A percentile compares a stretch with the other conserved stretches of the same genome.
phyloP scores from a whole-genome alignment of 305 asterid genomes.

The Andrographis paniculata region DNA sequence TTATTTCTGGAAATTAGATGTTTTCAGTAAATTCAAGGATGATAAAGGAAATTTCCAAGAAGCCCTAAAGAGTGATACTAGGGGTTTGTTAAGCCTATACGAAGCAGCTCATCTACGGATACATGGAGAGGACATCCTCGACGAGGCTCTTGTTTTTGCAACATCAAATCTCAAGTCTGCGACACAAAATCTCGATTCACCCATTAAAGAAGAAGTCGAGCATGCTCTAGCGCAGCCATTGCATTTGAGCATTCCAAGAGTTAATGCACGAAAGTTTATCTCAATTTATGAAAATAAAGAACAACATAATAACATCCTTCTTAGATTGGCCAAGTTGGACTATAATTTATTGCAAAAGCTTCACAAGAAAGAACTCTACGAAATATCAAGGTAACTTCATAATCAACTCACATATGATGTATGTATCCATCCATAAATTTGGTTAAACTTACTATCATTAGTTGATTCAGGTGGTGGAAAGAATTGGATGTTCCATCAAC shows the following conservation, averaged over 20 bases:
- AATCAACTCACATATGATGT: neutral
- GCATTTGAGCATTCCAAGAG: conserved; percentile 22
- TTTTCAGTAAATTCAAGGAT: conserved; percentile 20
- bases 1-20: conserved; percentile 5
- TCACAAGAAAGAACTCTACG: conserved; percentile 21
- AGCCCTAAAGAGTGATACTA: conserved; percentile 11
- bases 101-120: conserved; percentile 25
- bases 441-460: neutral
- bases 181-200: neutral
- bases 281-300: conserved; percentile 20
- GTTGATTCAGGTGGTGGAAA: conserved; percentile 28
- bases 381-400: conserved; percentile 19
- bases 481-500: conserved; percentile 19
- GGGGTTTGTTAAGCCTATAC: conserved; percentile 24
- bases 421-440: neutral
- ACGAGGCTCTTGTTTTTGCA: conserved; percentile 22
- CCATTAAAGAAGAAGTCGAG: conserved; percentile 13
- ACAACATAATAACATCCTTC: conserved; percentile 4
- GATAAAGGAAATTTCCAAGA: conserved; percentile 17
- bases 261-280: conserved; percentile 15
- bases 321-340: conserved; percentile 26
- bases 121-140: conserved; percentile 22
- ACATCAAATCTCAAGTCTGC: conserved; percentile 11
- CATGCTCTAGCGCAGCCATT: conserved; percentile 25
- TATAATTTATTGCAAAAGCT: conserved; percentile 20